Conservation (phyloP, 2,329 filamentous ascomycete genomes). For the Colletotrichum cordylinicola region DNA sequence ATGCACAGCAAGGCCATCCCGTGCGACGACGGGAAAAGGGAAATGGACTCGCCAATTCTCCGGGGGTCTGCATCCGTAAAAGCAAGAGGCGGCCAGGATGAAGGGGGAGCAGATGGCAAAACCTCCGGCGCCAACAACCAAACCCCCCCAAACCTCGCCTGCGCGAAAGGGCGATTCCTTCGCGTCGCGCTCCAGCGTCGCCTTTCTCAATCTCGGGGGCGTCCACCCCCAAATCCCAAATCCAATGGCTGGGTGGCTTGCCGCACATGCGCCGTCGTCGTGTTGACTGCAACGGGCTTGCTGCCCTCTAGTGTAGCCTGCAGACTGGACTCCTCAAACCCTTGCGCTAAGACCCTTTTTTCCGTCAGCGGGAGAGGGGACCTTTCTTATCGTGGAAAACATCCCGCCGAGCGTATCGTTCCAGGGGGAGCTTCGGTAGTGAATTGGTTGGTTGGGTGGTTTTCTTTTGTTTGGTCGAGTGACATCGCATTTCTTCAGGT, state of each 20-base stretch:
- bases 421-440: background rate
- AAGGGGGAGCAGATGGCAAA: background rate
- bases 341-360: background rate
- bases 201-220: background rate
- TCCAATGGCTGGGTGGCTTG: background rate
- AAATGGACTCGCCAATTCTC: background rate
- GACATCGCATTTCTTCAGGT: background rate
- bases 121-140: slow-evolving; percentile 3
- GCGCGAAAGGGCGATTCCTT: background rate
- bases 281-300: background rate
- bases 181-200: background rate
- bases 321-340: background rate
- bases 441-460: background rate
- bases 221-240: background rate
- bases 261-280: background rate
- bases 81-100: background rate
- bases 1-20: background rate
- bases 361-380: background rate
- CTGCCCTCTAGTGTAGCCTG: background rate
- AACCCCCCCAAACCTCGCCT: background rate
- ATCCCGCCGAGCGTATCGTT: background rate
- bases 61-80: background rate
- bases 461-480: background rate
- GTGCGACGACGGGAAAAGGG: background rate
- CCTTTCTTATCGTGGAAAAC: slow-evolving; percentile 1